These are phyloP conservation scores for Cutaneotrichosporon sp. DNA, from an alignment of 1,284 basidiomycete genomes.

Conservation along the genomic window DNA sequence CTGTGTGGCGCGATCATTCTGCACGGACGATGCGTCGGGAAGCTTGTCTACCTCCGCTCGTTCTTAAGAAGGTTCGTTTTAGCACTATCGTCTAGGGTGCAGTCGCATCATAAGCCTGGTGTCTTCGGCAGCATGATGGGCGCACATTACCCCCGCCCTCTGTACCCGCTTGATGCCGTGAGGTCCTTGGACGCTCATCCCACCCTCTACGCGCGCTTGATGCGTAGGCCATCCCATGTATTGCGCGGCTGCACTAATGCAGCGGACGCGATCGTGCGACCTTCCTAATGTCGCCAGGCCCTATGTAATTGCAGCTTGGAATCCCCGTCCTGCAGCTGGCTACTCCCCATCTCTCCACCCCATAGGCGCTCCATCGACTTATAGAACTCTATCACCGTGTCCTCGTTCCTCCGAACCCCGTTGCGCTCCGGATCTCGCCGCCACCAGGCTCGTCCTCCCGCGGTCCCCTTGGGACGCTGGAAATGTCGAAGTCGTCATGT, in stretches of 20 bases:
- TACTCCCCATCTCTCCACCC: too few species aligned
- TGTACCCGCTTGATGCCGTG: background rate
- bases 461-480: background rate
- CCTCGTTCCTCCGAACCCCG: conserved; percentile 1
- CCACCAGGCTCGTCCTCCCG: background rate
- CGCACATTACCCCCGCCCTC: background rate
- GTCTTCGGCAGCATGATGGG: background rate
- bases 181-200: background rate
- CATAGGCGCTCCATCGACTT: background rate
- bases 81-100: background rate
- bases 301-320: too few species aligned
- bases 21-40: background rate
- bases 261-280: too few species aligned
- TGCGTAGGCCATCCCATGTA: background rate
- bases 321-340: background rate
- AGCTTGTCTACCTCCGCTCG: background rate
- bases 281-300: too few species aligned
- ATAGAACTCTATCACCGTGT: background rate
- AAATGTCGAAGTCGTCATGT: background rate
- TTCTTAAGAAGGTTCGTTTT: background rate
- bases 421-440: background rate
- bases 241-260: background rate
- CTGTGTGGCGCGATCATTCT: background rate
- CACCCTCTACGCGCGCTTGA: background rate
- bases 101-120: too few species aligned